A percentile compares a stretch with the other conserved stretches of the same genome.
Evolutionary conservation across 768 basidiomycete species (phyloP).

Genomic region (Naganishia friedmannii): DNA sequence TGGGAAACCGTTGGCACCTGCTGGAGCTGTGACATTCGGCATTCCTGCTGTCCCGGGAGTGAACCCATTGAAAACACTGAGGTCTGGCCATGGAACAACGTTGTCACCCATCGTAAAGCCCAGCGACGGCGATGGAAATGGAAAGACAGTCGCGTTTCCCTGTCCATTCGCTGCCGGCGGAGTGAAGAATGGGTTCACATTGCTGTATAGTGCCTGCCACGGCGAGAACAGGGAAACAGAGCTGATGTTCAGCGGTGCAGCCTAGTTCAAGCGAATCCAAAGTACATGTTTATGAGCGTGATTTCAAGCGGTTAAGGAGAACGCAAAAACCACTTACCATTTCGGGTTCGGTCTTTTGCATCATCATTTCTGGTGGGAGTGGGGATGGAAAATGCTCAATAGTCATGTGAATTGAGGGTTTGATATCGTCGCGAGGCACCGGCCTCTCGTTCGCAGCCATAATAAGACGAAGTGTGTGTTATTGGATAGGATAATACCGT

Average conservation of each 20-base stretch:
- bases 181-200: slow-evolving; percentile 3
- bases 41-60: slow-evolving; percentile 14
- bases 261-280: neutral
- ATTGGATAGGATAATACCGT: neutral
- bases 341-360: neutral
- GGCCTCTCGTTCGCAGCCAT: neutral
- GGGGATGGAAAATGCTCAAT: slow-evolving; percentile 3
- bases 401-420: neutral
- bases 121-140: slow-evolving; percentile 31
- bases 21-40: neutral
- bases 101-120: slow-evolving; percentile 1
- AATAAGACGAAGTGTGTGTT: neutral
- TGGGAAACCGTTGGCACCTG: neutral
- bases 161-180: slow-evolving; percentile 5
- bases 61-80: neutral
- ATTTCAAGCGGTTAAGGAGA: neutral
- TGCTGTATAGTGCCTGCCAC: slow-evolving; percentile 19
- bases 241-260: neutral
- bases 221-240: slow-evolving; percentile 4
- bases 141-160: slow-evolving; percentile 22
- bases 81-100: slow-evolving; percentile 25
- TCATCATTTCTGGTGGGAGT: neutral
- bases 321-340: neutral
- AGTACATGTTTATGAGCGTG: too few relatives aligned
- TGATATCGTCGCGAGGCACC: neutral